Percentiles rank a stretch among this genome's conserved stretches.
phyloP scores from a whole-genome alignment of 257 asterid species.

The Ajuga chamaepitys region DNA sequence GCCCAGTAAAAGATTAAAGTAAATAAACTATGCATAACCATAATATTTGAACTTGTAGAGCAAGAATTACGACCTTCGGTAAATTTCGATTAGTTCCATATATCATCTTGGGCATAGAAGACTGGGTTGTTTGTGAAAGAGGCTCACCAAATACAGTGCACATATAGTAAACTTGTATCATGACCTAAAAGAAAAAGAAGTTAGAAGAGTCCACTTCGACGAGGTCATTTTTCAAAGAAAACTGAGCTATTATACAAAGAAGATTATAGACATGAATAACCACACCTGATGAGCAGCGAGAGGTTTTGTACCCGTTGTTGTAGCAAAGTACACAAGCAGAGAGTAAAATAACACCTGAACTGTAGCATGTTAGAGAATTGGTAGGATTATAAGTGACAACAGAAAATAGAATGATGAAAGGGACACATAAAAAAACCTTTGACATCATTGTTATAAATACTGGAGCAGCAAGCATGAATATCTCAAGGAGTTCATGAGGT shows the following conservation, averaged over 20 bases:
- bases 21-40: constrained; percentile 7
- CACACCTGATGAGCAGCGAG: constrained; percentile 94
- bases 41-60: background rate
- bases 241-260: background rate
- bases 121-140: constrained; percentile 94
- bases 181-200: constrained; percentile 59
- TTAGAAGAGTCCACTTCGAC: background rate
- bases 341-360: constrained; percentile 75
- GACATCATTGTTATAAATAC: constrained; percentile 90
- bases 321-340: constrained; percentile 84
- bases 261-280: constrained; percentile 3
- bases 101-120: constrained; percentile 86
- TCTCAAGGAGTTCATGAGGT: constrained; percentile 51
- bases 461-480: constrained; percentile 86
- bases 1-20: background rate
- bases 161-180: constrained; percentile 77
- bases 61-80: constrained; percentile 51
- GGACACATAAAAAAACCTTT: too few species aligned
- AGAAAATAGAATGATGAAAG: constrained; percentile 14
- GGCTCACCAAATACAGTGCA: constrained; percentile 93
- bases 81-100: constrained; percentile 77
- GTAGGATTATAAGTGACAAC: constrained; percentile 4
- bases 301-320: constrained; percentile 70
- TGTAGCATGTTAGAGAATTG: constrained; percentile 17
- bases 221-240: background rate